Evolutionary conservation across 345 rosid genomes (phyloP).

Genomic region (Citrus cavaleriei): DNA sequence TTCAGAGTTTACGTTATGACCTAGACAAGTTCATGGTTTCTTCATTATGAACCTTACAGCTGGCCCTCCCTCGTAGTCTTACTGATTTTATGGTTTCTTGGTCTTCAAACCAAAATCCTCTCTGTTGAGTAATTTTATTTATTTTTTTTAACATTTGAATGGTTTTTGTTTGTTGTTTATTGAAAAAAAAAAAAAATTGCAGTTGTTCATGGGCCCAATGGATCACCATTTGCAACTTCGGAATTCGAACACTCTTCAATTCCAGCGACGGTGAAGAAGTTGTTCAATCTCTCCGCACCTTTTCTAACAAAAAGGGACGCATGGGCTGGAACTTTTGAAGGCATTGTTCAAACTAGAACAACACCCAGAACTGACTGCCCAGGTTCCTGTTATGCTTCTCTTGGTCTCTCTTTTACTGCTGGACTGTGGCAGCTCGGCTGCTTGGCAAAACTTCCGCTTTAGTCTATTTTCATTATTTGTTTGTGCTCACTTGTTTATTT

Average conservation of each 20-base stretch:
- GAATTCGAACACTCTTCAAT: slow-evolving; percentile 92
- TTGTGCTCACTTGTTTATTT: too few species aligned
- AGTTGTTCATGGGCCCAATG: slow-evolving; percentile 88
- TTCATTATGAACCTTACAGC: too few species aligned
- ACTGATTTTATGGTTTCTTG: too few species aligned
- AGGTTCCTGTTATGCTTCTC: slow-evolving; percentile 21
- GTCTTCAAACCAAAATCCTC: background rate
- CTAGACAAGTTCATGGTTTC: too few species aligned
- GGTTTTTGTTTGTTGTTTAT: background rate
- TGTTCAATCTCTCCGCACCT: slow-evolving; percentile 58
- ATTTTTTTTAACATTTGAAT: too few species aligned
- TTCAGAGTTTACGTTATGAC: too few species aligned
- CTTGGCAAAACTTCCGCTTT: too few species aligned
- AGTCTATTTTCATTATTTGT: too few species aligned
- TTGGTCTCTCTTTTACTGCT: too few species aligned
- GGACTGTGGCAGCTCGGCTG: too few species aligned
- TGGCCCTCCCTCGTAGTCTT: too few species aligned
- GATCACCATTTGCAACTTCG: slow-evolving; percentile 71
- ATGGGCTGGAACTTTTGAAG: slow-evolving; percentile 90
- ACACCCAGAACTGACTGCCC: slow-evolving; percentile 86
- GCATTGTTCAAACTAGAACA: slow-evolving; percentile 46
- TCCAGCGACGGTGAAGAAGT: slow-evolving; percentile 85
- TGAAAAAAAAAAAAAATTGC: slow-evolving; percentile 7
- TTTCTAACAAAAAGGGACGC: slow-evolving; percentile 80
- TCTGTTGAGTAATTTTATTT: background rate